Evolutionary conservation across 306 rosid genomes (phyloP).

Genomic region (Purshia tridentata): DNA sequence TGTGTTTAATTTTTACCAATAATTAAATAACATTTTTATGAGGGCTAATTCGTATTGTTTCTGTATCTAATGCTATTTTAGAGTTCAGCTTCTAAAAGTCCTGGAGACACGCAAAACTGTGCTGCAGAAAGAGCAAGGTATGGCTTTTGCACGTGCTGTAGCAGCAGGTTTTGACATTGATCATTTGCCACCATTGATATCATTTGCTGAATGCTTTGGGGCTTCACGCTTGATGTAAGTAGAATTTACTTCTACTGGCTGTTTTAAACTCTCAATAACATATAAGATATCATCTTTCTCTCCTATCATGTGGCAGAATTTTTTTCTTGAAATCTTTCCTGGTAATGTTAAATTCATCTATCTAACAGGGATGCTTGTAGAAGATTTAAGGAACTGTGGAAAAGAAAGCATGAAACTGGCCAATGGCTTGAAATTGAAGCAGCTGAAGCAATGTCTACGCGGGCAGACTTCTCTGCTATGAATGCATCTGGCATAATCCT

Average conservation of each 20-base stretch:
- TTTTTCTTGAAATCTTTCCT: conserved; percentile 12
- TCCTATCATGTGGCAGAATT: conserved; percentile 7
- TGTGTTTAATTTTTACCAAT: not conserved
- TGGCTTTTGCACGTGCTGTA: conserved; percentile 99
- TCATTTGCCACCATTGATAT: conserved; percentile 62
- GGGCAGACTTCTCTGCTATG: conserved; percentile 58
- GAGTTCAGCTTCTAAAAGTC: conserved; percentile 94
- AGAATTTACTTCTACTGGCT: conserved; percentile 22
- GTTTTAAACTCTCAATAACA: not conserved
- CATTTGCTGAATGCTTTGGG: conserved; percentile 89
- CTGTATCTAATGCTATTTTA: conserved; percentile 31
- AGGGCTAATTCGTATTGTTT: conserved; percentile 18
- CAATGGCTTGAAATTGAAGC: conserved; percentile 97
- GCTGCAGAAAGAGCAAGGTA: conserved; percentile 98
- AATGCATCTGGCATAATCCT: conserved; percentile 67
- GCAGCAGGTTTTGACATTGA: conserved; percentile 97
- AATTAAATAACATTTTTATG: not conserved
- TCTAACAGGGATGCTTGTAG: conserved; percentile 72
- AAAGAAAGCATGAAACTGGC: conserved; percentile 92
- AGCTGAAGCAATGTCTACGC: conserved; percentile 66
- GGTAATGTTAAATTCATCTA: conserved; percentile 25
- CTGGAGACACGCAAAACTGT: conserved; percentile 81
- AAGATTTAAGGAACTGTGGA: conserved; percentile 85
- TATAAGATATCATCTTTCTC: too few relatives aligned
- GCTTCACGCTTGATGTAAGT: conserved; percentile 84